Evolutionary conservation across 768 basidiomycete genomes (phyloP), one percentile per base, ranked within the genome.

Genomic region (Hirschioporus abietinus): DNA sequence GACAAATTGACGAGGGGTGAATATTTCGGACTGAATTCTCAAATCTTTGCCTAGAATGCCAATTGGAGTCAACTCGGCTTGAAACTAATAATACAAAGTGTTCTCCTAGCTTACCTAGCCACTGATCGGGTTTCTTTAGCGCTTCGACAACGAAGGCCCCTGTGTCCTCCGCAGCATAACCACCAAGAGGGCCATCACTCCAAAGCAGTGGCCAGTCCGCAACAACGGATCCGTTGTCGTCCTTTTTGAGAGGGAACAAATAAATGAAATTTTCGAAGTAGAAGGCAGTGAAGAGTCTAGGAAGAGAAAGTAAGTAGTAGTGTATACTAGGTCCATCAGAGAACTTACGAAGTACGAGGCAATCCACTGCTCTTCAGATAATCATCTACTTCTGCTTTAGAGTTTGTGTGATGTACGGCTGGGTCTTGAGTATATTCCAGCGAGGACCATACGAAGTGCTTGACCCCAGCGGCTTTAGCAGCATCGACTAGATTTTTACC

Each of bases 361-460:
- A 73, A 23, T 0, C 71, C 72, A 18, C 66, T 71, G 2, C 62
- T 57, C 36, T 66, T 67, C 24, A 73, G 58, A 35, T 73, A 72
- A 12, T 72, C 70, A 25, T 71, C 71, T 52, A 72, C 63, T 1
- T 18, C 35, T 18, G 63, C 71, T 52, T 72, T 72, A 15, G 60
- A 18, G 60, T 61, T 34, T 25, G 30, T 17, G 60, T 61, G 60
- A 2, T 2, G 25, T 34, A 61, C 60, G 2, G 15, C 30, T 17
- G 24, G 30, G 24, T 61, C 60, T 25, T 34, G n/a, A 9, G 34
- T 58, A 42, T 61, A 27, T 18, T 63, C 90, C 91, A 23, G 83
- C 80, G 72, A 70, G 65, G 64, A 71, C 67, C 64, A 72, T 3
- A 74, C 65, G 58, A 75, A 71, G 59, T 71, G 74, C 60, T 72